phyloP scores from a whole-genome alignment of 2,329 filamentous ascomycete genomes.

The Aureobasidium mangrovei region DNA sequence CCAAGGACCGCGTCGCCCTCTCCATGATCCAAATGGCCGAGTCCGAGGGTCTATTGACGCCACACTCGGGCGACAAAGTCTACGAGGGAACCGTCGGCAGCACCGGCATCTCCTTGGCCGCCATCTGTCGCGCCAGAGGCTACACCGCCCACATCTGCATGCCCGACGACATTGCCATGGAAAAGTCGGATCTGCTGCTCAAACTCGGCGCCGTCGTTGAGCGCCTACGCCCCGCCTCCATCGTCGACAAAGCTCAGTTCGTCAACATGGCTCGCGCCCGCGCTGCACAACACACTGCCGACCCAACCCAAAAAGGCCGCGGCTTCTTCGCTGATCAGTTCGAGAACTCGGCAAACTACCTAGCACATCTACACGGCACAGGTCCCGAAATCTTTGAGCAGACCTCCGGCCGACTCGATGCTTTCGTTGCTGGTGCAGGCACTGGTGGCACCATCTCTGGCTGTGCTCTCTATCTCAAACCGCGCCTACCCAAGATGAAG shows the following conservation, averaged over 20 bases:
- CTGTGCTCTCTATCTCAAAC: conserved; percentile 74
- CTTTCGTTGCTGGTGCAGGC: conserved; percentile 87
- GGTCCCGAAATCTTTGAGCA: conserved; percentile 85
- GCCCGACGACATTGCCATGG: conserved; percentile 80
- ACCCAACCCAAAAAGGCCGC: conserved; percentile 50
- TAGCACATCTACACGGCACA: conserved; percentile 71
- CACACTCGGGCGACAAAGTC: conserved; percentile 80
- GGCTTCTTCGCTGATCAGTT: conserved; percentile 97
- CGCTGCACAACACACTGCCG: conserved; percentile 62
- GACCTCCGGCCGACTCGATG: conserved; percentile 64
- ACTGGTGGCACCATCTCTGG: conserved; percentile 92
- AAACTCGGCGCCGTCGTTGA: conserved; percentile 91
- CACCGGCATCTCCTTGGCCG: conserved; percentile 89
- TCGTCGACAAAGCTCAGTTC: conserved; percentile 87
- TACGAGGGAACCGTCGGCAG: conserved; percentile 97
- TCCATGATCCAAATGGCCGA: conserved; percentile 81
- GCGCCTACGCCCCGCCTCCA: conserved; percentile 80
- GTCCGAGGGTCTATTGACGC: conserved; percentile 62
- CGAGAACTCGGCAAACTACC: conserved; percentile 81
- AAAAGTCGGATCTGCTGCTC: conserved; percentile 81
- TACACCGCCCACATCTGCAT: conserved; percentile 97
- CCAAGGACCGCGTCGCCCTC: conserved; percentile 90
- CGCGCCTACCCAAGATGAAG: conserved; percentile 52
- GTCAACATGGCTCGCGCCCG: conserved; percentile 80
- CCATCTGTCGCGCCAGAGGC: conserved; percentile 76